Percentiles rank a stretch among this genome's conserved stretches.
Evolutionary conservation across 2,329 filamentous ascomycete species (phyloP).

Genomic region (Alternaria infectoria): DNA sequence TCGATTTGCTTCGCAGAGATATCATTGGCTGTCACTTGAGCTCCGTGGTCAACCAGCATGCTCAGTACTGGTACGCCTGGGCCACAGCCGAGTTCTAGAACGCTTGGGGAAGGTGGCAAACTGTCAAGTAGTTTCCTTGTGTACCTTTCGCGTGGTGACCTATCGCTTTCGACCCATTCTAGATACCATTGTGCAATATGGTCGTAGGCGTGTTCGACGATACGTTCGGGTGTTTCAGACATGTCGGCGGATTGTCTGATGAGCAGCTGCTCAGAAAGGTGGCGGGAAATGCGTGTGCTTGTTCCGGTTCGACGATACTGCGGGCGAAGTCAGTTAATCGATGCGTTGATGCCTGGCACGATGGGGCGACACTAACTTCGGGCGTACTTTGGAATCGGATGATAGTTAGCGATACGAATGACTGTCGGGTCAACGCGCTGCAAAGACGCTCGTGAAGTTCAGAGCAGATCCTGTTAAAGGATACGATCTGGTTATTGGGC

Average conservation of each 20-base stretch:
- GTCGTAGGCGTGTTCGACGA: slow-evolving; percentile 10
- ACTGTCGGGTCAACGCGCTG: neutral
- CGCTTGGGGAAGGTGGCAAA: neutral
- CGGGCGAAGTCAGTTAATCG: neutral
- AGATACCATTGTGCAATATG: slow-evolving; percentile 13
- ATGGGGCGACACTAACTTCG: neutral
- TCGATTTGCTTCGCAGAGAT: slow-evolving; percentile 47
- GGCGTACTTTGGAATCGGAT: neutral
- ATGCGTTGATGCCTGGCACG: neutral
- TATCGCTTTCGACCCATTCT: slow-evolving; percentile 8
- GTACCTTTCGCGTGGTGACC: slow-evolving; percentile 8
- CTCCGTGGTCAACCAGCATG: slow-evolving; percentile 13
- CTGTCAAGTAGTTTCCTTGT: neutral
- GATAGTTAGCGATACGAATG: neutral
- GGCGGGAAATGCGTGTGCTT: neutral
- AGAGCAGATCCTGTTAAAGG: too few relatives aligned
- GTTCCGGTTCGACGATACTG: neutral
- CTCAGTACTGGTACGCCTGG: slow-evolving; percentile 17
- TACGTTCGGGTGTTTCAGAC: slow-evolving; percentile 3
- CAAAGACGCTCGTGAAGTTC: too few relatives aligned
- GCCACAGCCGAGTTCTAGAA: slow-evolving; percentile 22
- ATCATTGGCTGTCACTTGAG: slow-evolving; percentile 47
- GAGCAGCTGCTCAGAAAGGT: neutral
- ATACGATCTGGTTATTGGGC: neutral
- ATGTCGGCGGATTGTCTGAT: neutral